Percentiles rank a stretch among this genome's conserved stretches.
These are phyloP conservation scores for Polytrichum formosum DNA, from an alignment of 225 moss, liverwort and hornwort species.

Conservation along the genomic window DNA sequence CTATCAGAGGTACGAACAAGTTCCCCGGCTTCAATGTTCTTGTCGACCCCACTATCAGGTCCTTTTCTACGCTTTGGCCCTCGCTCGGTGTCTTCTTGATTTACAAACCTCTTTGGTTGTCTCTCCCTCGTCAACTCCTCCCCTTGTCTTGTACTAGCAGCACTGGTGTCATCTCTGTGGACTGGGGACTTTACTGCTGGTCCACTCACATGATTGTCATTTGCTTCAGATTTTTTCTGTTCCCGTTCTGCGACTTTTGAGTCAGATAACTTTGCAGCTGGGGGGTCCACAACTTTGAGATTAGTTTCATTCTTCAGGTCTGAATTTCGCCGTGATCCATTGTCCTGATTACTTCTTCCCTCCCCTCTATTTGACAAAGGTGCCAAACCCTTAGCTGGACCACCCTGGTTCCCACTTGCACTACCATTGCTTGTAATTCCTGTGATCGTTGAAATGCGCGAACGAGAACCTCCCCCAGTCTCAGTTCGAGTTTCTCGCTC, in stretches of 20 bases:
- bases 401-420: constrained; percentile 36
- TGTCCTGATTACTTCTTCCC: constrained; percentile 60
- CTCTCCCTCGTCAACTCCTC: constrained; percentile 63
- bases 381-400: constrained; percentile 41
- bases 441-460: constrained; percentile 42
- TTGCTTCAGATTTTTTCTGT: constrained; percentile 61
- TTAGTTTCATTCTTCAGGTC: constrained; percentile 56
- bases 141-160: constrained; percentile 36
- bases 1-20: constrained; percentile 68
- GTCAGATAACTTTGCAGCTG: constrained; percentile 39
- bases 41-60: constrained; percentile 49
- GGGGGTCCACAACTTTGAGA: constrained; percentile 51
- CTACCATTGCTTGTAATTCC: constrained; percentile 59
- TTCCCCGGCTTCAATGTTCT: constrained; percentile 71
- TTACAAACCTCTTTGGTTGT: constrained; percentile 70
- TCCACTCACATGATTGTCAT: constrained; percentile 58
- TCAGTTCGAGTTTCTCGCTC: constrained; percentile 52
- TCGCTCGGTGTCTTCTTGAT: constrained; percentile 68
- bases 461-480: constrained; percentile 57
- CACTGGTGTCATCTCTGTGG: constrained; percentile 58
- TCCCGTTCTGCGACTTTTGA: constrained; percentile 53
- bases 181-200: constrained; percentile 76
- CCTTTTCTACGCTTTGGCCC: constrained; percentile 81
- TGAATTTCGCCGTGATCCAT: constrained; percentile 45
- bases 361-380: constrained; percentile 44